These are phyloP conservation scores for Coccinonectria pachysandricola DNA, from an alignment of 2,329 filamentous ascomycete species.

Conservation along the genomic window DNA sequence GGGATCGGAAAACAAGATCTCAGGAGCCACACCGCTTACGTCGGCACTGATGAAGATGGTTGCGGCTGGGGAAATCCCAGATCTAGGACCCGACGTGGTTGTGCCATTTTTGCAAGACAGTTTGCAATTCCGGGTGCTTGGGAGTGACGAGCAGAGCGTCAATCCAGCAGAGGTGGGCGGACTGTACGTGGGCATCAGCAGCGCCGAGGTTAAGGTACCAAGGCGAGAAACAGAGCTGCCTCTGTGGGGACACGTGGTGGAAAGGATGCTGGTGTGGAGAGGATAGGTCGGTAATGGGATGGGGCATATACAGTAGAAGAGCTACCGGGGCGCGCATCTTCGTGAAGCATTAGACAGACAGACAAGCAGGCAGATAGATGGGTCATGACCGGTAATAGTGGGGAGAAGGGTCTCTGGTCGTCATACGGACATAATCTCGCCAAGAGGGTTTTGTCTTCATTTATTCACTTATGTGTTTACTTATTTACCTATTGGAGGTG, in stretches of 20 bases:
- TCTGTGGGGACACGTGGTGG: constrained; percentile 15
- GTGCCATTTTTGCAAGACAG: constrained; percentile 31
- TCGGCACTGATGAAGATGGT: constrained; percentile 35
- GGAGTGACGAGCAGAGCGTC: constrained; percentile 16
- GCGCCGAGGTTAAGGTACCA: constrained; percentile 19
- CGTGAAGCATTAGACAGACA: too few species aligned
- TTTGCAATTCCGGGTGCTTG: constrained; percentile 26
- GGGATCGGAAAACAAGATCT: constrained; percentile 26
- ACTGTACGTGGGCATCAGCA: constrained; percentile 21
- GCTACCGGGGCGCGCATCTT: too few species aligned
- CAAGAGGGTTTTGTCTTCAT: too few species aligned
- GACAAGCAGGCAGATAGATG: too few species aligned
- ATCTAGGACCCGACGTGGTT: constrained; percentile 27
- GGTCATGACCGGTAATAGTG: too few species aligned
- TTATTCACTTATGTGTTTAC: neutral
- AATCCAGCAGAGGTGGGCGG: constrained; percentile 18
- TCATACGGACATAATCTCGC: too few species aligned
- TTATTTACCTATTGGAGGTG: neutral
- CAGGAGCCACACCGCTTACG: constrained; percentile 43
- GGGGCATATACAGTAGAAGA: too few species aligned
- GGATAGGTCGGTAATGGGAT: too few species aligned
- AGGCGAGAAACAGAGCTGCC: constrained; percentile 18
- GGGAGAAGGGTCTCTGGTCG: too few species aligned
- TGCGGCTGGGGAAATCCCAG: constrained; percentile 23
- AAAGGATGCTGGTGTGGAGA: constrained; percentile 17